Evolutionary conservation across 129 eudicot species (phyloP).

Genomic region (carrot (Daucus carota)): DNA sequence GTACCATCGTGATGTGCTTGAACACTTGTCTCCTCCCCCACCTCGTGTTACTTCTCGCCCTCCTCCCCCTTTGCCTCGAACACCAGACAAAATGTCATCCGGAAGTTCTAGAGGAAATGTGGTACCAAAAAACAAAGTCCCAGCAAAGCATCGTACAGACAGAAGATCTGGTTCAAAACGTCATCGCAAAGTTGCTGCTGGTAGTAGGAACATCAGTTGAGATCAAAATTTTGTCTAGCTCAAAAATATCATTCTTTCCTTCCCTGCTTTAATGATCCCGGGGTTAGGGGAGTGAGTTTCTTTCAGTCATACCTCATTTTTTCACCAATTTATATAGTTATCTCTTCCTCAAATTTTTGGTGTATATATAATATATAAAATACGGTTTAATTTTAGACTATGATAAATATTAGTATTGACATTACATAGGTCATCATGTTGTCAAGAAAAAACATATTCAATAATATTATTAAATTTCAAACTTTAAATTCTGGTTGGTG

Average conservation of each 20-base stretch:
- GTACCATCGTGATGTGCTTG: slow-evolving; percentile 74
- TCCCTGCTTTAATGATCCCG: slow-evolving; percentile 30
- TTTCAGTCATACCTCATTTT: background rate
- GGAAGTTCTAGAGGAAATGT: slow-evolving; percentile 10
- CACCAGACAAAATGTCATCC: slow-evolving; percentile 4
- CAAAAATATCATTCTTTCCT: slow-evolving; percentile 19
- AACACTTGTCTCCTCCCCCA: slow-evolving; percentile 59
- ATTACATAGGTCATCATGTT: background rate
- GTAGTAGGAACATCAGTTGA: slow-evolving; percentile 21
- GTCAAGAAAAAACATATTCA: background rate
- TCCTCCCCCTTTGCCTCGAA: slow-evolving; percentile 24
- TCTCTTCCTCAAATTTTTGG: background rate
- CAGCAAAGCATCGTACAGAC: slow-evolving; percentile 39
- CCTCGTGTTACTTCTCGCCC: slow-evolving; percentile 47
- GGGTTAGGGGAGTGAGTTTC: slow-evolving; percentile 35
- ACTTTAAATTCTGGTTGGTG: too few species aligned
- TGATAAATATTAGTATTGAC: background rate
- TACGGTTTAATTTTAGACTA: background rate
- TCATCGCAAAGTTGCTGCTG: slow-evolving; percentile 57
- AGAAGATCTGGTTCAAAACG: slow-evolving; percentile 46
- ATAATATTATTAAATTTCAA: too few species aligned
- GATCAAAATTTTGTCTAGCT: slow-evolving; percentile 26
- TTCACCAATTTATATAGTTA: background rate
- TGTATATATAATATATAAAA: slow-evolving; percentile 1
- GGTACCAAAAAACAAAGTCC: slow-evolving; percentile 22